phyloP scores from a whole-genome alignment of 169 alveolate species.

The Plasmodium vinckei region DNA sequence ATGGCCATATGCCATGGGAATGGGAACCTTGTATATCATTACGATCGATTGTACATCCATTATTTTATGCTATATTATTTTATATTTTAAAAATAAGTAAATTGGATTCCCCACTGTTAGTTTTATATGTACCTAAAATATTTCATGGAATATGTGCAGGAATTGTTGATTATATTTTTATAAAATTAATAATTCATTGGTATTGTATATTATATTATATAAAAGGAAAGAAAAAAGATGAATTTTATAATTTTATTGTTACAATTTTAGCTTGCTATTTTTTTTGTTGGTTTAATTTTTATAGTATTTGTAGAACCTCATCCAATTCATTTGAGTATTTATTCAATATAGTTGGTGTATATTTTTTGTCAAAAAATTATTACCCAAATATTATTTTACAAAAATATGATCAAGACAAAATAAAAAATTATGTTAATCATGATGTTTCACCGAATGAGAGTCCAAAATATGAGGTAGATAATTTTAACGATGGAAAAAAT shows the following conservation, averaged over 20 bases:
- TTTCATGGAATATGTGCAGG: slow-evolving; percentile 80
- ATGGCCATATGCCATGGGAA: slow-evolving; percentile 88
- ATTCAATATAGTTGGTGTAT: slow-evolving; percentile 75
- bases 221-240: background rate
- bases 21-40: slow-evolving; percentile 86
- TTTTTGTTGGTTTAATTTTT: slow-evolving; percentile 77
- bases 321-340: slow-evolving; percentile 74
- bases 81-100: slow-evolving; percentile 65
- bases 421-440: no score
- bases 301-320: slow-evolving; percentile 74
- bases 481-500: no score
- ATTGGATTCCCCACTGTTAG: slow-evolving; percentile 52
- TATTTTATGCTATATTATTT: slow-evolving; percentile 77
- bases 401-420: no score
- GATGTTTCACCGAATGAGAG: no score
- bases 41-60: slow-evolving; percentile 83
- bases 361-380: slow-evolving; percentile 68
- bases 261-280: slow-evolving; percentile 43
- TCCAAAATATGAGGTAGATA: no score
- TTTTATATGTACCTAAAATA: slow-evolving; percentile 79
- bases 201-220: slow-evolving; percentile 37
- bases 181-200: slow-evolving; percentile 61
- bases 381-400: background rate
- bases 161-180: slow-evolving; percentile 79
- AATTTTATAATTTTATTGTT: background rate